These are phyloP conservation scores for Sugiyamaella smithiae DNA, from an alignment of 805 yeast genomes.

Conservation along the genomic window DNA sequence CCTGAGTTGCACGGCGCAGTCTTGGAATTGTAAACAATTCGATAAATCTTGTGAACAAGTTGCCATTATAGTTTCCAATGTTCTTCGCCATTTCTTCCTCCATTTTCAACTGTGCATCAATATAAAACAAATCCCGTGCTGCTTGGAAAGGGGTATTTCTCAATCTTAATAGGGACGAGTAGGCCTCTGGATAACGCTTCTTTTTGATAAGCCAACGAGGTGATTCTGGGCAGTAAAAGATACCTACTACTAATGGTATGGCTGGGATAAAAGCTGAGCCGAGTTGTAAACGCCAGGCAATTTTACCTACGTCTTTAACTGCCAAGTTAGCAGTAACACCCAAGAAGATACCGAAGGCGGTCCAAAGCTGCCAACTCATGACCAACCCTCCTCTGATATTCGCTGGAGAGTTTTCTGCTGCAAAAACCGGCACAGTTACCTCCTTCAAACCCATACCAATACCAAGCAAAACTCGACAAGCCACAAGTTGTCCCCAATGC, in stretches of 20 bases:
- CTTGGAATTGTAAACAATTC: conserved; percentile 64
- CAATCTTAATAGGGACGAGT: conserved; percentile 44
- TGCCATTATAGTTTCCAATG: conserved; percentile 25
- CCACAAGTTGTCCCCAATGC: conserved; percentile 56
- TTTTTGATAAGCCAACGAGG: conserved; percentile 64
- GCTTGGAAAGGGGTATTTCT: conserved; percentile 51
- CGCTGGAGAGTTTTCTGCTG: conserved; percentile 59
- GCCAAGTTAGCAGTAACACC: conserved; percentile 60
- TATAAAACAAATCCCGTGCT: conserved; percentile 61
- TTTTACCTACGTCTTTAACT: conserved; percentile 41
- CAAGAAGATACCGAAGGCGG: conserved; percentile 65
- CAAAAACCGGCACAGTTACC: conserved; percentile 61
- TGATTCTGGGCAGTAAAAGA: conserved; percentile 59
- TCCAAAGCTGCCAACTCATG: conserved; percentile 68
- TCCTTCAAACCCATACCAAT: conserved; percentile 63
- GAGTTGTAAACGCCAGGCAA: conserved; percentile 59
- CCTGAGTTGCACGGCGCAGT: conserved; percentile 77
- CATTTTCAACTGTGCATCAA: conserved; percentile 47
- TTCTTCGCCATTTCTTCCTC: conserved; percentile 28
- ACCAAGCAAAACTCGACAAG: conserved; percentile 56
- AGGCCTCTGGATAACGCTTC: conserved; percentile 48
- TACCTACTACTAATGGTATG: conserved; percentile 45
- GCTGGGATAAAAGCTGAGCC: conserved; percentile 61
- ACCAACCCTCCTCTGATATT: conserved; percentile 58
- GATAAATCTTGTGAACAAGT: conserved; percentile 19